These are phyloP conservation scores for Aspergillus hortae DNA, from an alignment of 2,329 filamentous ascomycete genomes.

Conservation along the genomic window DNA sequence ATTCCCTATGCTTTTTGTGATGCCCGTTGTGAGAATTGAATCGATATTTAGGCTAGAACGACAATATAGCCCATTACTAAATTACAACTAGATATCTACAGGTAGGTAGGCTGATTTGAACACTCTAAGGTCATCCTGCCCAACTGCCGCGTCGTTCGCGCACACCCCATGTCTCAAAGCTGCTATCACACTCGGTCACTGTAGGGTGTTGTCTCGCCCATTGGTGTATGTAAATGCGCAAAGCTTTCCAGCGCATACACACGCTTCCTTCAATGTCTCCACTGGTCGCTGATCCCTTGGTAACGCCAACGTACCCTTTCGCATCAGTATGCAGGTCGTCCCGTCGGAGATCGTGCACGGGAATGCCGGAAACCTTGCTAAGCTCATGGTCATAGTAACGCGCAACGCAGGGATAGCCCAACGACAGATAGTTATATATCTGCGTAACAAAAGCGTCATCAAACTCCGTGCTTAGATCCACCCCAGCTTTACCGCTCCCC, in stretches of 20 bases:
- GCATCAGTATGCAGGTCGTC: constrained; percentile 66
- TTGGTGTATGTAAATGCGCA: constrained; percentile 78
- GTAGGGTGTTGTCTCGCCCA: constrained; percentile 86
- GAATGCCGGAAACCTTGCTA: constrained; percentile 71
- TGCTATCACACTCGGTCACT: constrained; percentile 55
- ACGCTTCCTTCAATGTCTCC: constrained; percentile 44
- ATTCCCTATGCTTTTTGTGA: too few species aligned
- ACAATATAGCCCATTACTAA: too few species aligned
- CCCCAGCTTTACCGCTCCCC: constrained; percentile 32
- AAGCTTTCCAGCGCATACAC: constrained; percentile 77
- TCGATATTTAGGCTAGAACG: too few species aligned
- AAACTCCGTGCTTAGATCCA: constrained; percentile 63
- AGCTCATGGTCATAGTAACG: constrained; percentile 81
- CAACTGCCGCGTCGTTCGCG: constrained; percentile 59
- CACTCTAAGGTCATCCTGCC: constrained; percentile 42
- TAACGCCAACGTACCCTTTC: constrained; percentile 67
- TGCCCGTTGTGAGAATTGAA: too few species aligned
- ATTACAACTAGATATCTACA: not conserved
- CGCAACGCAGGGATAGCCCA: constrained; percentile 86
- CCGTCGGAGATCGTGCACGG: constrained; percentile 63
- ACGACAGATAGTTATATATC: constrained; percentile 93
- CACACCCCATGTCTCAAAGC: constrained; percentile 65
- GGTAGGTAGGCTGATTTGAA: not conserved
- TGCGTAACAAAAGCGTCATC: constrained; percentile 84
- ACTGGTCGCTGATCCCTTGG: constrained; percentile 38